Base-by-base conservation (phyloP, 2,329 filamentous ascomycete genomes). In the Sporothrix variecibatus region DNA sequence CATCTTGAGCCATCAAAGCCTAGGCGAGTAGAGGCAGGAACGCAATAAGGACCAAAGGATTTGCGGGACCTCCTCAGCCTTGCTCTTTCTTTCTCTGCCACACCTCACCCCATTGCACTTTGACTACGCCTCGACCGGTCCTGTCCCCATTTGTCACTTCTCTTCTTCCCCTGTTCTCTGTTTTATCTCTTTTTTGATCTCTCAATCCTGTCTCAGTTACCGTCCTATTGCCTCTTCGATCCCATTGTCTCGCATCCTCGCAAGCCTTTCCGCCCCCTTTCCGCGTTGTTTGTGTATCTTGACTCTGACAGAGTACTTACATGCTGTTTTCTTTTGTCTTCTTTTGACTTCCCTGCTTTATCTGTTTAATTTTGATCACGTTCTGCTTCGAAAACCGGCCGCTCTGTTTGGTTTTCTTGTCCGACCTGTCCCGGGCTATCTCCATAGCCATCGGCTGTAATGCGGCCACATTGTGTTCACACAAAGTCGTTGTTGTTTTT, bases 391-490 rank as follows among this genome's bases (percentile, higher is more conserved):
- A 28, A 15, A 23, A 23, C 23, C 60, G 60, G 23, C n/a, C 60
- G 69, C 23, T 28, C 53, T 38, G 38, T 23, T 20, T 23, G 51
- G 4, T 56, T 28, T 8, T 34, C 1, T 34, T 60, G 51, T 60
- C 69, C 69, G 53, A 71, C 68, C 68, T 34, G 6, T 69, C 46
- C 46, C 67, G 46, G 49, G 31, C 67, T 28, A 62, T 20, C 26
- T n/a, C 67, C 65, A 68, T 31, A 40, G 68, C 68, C 53, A 58
- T 62, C 69, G 69, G 69, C 69, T 71, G 69, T 62, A 71, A 71
- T 71, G 69, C 69, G 69, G 69, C 53, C 69, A 28, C 69, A 62
- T 43, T 58, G 49, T 26, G 28, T 1, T 6, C 17, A 12, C n/a
- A n/a, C n/a, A n/a, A n/a, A 28, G 65, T 68, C 43, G 43, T 68